phyloP scores from a whole-genome alignment of 768 basidiomycete species.

The Russula sp. region DNA sequence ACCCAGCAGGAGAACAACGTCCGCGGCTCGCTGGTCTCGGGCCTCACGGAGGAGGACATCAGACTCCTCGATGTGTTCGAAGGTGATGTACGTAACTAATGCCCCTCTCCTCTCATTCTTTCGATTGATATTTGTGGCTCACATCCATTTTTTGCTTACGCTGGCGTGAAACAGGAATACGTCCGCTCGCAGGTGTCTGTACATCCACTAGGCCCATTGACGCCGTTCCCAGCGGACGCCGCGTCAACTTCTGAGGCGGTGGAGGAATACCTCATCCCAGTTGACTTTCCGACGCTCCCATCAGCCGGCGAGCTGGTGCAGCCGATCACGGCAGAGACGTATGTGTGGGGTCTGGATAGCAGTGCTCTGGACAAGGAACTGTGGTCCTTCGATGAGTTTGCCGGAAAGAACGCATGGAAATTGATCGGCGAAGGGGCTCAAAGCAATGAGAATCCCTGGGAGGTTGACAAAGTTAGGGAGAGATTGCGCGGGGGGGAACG shows the following conservation, averaged over 20 bases:
- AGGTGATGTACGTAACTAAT: slow-evolving; percentile 63
- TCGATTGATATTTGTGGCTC: too few relatives aligned
- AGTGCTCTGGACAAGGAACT: slow-evolving; percentile 44
- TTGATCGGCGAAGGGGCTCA: too few relatives aligned
- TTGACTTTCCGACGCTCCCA: slow-evolving; percentile 37
- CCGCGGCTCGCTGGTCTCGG: slow-evolving; percentile 70
- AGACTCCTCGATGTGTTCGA: slow-evolving; percentile 74
- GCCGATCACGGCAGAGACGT: slow-evolving; percentile 52
- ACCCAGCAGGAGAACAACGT: slow-evolving; percentile 58
- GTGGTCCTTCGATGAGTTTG: slow-evolving; percentile 83
- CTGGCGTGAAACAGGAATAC: slow-evolving; percentile 64
- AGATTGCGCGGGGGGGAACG: too few relatives aligned
- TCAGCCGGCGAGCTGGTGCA: slow-evolving; percentile 28
- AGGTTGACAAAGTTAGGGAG: too few relatives aligned
- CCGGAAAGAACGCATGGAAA: slow-evolving; percentile 63
- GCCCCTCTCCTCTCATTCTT: neutral
- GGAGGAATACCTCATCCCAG: slow-evolving; percentile 32
- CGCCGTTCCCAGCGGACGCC: slow-evolving; percentile 25
- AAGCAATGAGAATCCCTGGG: too few relatives aligned
- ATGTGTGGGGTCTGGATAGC: slow-evolving; percentile 51
- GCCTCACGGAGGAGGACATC: slow-evolving; percentile 60
- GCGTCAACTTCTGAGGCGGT: slow-evolving; percentile 6
- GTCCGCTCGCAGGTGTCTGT: slow-evolving; percentile 45
- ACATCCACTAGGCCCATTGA: slow-evolving; percentile 44
- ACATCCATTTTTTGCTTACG: too few relatives aligned